Evolutionary conservation across 2,329 filamentous ascomycete species (phyloP), one percentile per base, ranked within the genome.

Genomic region (Phialophora macrospora): DNA sequence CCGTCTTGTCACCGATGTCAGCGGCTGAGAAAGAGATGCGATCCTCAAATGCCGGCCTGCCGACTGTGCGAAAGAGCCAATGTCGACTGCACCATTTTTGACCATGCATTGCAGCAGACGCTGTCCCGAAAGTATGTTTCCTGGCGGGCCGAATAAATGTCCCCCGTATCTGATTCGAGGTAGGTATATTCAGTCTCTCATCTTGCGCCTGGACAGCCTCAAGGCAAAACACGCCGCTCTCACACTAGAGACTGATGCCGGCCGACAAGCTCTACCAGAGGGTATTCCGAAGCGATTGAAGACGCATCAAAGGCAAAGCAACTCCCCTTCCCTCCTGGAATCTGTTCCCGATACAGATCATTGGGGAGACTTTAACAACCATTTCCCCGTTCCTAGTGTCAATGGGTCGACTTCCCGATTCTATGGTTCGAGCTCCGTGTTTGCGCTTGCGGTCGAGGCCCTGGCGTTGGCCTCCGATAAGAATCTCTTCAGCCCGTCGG

Each of bases 131-230:
- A 54, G 58, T 60, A 60, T 14, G 48, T 54, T 9, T 22, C 17
- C 48, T 28, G 30, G 0, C 30, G 20, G n/a, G n/a, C 7, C 11
- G 20, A 44, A 41, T 54, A 9, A 41, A 17, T 4, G 14, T 3
- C 14, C 14, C 14, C 14, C 34, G 14, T 60, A 14, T 28, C 58
- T 60, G 46, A 60, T 24, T 34, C 28, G 20, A 44, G 32, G 1
- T 41, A 60, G 58, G 46, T 60, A 60, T 60, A 60, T 60, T 48
- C 58, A 60, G 30, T 52, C 58, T 41, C 58, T 60, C 46, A 28
- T 41, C 44, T 38, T 24, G 30, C 44, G 58, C 12, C 58, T 60
- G 26, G 46, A 60, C 30, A 26, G 46, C 28, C 58, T 60, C 46
- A 60, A 60, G 32, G 58, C 30, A n/a, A 54, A 60, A 38, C 22